Conservation (phyloP, 495 filamentous ascomycete genomes). For the Viridothelium virens region DNA sequence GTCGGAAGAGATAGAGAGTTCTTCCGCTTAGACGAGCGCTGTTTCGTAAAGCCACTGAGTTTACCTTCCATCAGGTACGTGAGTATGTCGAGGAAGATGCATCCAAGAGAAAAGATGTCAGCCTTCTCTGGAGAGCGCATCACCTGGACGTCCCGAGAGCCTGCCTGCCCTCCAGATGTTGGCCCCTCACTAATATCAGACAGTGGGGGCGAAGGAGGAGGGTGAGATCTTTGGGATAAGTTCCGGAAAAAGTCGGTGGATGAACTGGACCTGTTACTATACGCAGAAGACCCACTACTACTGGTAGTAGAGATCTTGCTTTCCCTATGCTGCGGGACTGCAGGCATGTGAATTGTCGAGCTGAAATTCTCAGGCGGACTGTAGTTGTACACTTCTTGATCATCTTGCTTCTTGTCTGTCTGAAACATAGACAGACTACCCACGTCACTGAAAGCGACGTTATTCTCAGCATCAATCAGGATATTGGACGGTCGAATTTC, state of each 20-base stretch:
- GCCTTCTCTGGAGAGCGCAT: conserved; percentile 30
- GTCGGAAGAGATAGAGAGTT: conserved; percentile 33
- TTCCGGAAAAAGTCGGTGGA: neutral
- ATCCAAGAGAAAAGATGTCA: conserved; percentile 74
- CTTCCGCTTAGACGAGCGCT: conserved; percentile 62
- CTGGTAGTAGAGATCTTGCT: conserved; percentile 2
- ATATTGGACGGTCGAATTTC: conserved; percentile 79
- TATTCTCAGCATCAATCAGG: conserved; percentile 61
- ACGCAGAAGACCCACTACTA: conserved; percentile 1
- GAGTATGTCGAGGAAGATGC: conserved; percentile 62
- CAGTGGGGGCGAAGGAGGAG: conserved; percentile 4
- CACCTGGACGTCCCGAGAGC: neutral
- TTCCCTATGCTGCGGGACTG: conserved; percentile 1
- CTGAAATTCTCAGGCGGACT: conserved; percentile 61
- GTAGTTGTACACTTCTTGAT: conserved; percentile 82
- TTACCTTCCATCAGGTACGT: conserved; percentile 66
- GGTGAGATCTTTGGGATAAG: neutral
- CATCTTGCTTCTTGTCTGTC: conserved; percentile 44
- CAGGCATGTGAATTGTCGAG: neutral
- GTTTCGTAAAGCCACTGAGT: conserved; percentile 58
- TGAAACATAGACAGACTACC: conserved; percentile 54
- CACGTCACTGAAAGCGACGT: conserved; percentile 68
- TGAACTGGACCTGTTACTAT: conserved; percentile 3
- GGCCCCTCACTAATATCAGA: conserved; percentile 1
- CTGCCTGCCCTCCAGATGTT: neutral